Evolutionary conservation across 2,329 filamentous ascomycete genomes (phyloP), one percentile per base, ranked within the genome.

Genomic region (Epichloe coenophiala): DNA sequence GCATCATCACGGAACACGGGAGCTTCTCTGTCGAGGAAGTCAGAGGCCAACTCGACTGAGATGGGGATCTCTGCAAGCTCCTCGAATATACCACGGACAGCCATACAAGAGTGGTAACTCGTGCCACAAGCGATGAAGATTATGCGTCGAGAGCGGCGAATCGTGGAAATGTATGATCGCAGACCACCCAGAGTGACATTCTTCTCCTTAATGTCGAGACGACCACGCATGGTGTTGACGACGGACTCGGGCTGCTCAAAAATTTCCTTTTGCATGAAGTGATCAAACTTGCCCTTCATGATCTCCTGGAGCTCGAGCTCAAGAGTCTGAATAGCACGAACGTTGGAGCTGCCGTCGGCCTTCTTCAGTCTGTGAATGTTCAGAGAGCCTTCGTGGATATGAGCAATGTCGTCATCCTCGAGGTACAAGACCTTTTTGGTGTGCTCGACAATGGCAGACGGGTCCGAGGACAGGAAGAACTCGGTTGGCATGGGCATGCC

Each of bases 221-320:
- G 93, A 72, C 93, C 93, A 82, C 93, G 88, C 93, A 98, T 98
- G 59, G 93, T 96, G 80, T 98, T 98, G 75, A 98, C 84, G 55
- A 98, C 88, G 13, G 93, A 98, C 74, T 98, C 93, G 65, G 93
- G 93, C 77, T 98, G 93, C 78, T 98, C 93, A 70, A 98, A 98
- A 65, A 98, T 98, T 71, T 98, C 93, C 82, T 98, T 98, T 71
- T 98, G 93, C 93, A 98, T 98, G 78, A 96, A 98, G 76, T 98
- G 93, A 70, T 98, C 93, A 72, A 97, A 98, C 68, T 93, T 94
- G 71, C 93, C 93, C 84, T 98, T 98, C 93, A 98, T 98, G 72
- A 98, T 98, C 77, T 98, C 90, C 76, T 98, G 93, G 57, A 98
- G 84, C 77, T 98, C 89, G 47, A 98, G 86, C 77, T 98, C 93